A percentile compares a stretch with the other conserved stretches of the same genome.
Conservation (phyloP, 495 filamentous ascomycete species). For the Aspergillus sclerotiicarbonarius region DNA sequence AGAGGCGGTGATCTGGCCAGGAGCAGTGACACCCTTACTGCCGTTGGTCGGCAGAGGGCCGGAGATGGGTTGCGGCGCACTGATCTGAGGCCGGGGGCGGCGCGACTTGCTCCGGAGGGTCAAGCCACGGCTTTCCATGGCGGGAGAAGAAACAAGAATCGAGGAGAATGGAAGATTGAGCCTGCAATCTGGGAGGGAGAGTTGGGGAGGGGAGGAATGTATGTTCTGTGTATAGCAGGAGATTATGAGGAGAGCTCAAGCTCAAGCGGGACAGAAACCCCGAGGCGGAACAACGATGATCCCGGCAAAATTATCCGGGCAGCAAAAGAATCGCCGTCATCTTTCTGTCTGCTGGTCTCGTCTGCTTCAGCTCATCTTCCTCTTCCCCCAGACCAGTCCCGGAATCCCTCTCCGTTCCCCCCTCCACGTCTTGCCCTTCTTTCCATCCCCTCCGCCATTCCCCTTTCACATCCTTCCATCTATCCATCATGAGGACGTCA, state of each 20-base stretch:
- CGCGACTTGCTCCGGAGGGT: constrained; percentile 89
- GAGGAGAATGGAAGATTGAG: constrained; percentile 3
- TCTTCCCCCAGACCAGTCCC: constrained; percentile 4
- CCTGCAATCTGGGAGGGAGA: constrained; percentile 1
- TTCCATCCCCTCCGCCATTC: background rate
- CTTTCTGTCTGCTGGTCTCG: background rate
- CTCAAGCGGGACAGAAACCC: constrained; percentile 27
- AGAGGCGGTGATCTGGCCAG: constrained; percentile 18
- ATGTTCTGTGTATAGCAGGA: background rate
- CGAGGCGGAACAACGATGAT: constrained; percentile 44
- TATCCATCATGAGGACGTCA: constrained; percentile 58
- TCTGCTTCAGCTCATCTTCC: background rate
- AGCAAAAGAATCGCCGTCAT: constrained; percentile 17
- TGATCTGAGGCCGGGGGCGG: constrained; percentile 67
- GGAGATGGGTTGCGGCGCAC: constrained; percentile 79
- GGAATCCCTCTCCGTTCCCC: background rate
- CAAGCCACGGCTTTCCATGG: constrained; percentile 64
- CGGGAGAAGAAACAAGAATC: constrained; percentile 6
- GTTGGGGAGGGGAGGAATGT: constrained; percentile 4
- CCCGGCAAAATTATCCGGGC: constrained; percentile 44
- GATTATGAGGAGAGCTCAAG: background rate
- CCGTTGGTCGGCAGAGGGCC: constrained; percentile 50
- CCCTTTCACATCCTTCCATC: background rate
- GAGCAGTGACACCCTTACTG: constrained; percentile 22
- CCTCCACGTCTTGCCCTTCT: background rate